Percentiles rank a stretch among this genome's conserved stretches.
Conservation (phyloP, 495 filamentous ascomycete species). For the Hypoxylon intermedium region DNA sequence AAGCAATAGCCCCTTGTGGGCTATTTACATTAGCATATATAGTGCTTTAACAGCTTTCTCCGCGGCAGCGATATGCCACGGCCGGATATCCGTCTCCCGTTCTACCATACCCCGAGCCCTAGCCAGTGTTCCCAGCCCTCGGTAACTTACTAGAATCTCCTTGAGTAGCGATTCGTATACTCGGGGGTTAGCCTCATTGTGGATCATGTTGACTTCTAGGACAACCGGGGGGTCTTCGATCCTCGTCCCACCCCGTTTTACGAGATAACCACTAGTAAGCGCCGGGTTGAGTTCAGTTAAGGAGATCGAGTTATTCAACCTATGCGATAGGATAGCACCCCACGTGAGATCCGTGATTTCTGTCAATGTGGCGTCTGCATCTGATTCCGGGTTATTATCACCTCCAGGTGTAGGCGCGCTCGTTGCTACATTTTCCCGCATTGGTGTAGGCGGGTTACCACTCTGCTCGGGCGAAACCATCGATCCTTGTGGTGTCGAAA, state of each 20-base stretch:
- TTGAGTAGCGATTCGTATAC: slow-evolving; percentile 67
- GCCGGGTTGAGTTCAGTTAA: slow-evolving; percentile 68
- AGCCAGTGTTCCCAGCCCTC: slow-evolving; percentile 76
- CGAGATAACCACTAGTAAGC: slow-evolving; percentile 74
- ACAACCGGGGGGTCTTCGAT: slow-evolving; percentile 67
- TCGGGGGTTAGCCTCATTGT: slow-evolving; percentile 59
- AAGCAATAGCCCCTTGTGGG: background rate
- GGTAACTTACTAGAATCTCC: slow-evolving; percentile 77
- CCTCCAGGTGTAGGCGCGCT: slow-evolving; percentile 67
- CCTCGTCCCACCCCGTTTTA: slow-evolving; percentile 72
- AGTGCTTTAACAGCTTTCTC: slow-evolving; percentile 68
- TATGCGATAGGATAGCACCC: slow-evolving; percentile 74
- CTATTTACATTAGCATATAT: slow-evolving; percentile 61
- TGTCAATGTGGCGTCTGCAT: slow-evolving; percentile 75
- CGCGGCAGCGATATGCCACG: slow-evolving; percentile 87
- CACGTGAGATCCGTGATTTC: slow-evolving; percentile 84
- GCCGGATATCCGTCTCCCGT: slow-evolving; percentile 67
- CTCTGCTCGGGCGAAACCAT: slow-evolving; percentile 64
- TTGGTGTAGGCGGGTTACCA: slow-evolving; percentile 57
- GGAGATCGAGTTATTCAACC: slow-evolving; percentile 71
- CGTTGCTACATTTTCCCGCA: slow-evolving; percentile 51
- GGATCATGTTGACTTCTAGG: slow-evolving; percentile 71
- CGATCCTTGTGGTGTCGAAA: slow-evolving; percentile 63
- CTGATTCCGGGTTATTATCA: slow-evolving; percentile 59
- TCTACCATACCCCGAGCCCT: slow-evolving; percentile 71